Evolutionary conservation across 129 eudicot species (phyloP).

Genomic region (Lactuca sativa): DNA sequence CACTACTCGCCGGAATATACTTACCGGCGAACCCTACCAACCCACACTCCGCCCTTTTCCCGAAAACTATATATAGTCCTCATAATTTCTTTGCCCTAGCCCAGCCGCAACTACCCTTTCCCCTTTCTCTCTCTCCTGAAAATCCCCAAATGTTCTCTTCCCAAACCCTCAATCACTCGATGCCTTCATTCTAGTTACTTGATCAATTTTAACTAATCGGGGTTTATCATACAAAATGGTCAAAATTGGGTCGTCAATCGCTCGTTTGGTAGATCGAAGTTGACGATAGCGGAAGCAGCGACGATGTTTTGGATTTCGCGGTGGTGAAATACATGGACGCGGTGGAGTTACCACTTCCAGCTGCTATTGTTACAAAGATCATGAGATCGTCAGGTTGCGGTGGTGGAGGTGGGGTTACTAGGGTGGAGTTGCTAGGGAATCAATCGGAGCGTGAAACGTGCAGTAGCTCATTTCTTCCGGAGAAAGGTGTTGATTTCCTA

Average conservation of each 20-base stretch:
- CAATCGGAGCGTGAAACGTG: conserved; percentile 36
- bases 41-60: conserved; percentile 52
- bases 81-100: conserved; percentile 65
- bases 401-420: conserved; percentile 47
- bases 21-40: conserved; percentile 35
- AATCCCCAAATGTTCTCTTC: conserved; percentile 21
- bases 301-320: conserved; percentile 24
- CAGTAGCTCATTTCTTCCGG: conserved; percentile 33
- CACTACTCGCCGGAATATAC: conserved; percentile 52
- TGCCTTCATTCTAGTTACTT: conserved; percentile 10
- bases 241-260: conserved; percentile 19
- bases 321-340: conserved; percentile 46
- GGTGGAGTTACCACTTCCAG: conserved; percentile 54
- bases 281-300: conserved; percentile 11
- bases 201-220: conserved; percentile 26
- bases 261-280: conserved; percentile 13
- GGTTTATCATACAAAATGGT: conserved; percentile 20
- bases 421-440: conserved; percentile 35
- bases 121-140: conserved; percentile 19
- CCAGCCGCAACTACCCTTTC: conserved; percentile 64
- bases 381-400: conserved; percentile 88
- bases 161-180: conserved; percentile 21
- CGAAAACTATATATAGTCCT: conserved; percentile 89
- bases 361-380: conserved; percentile 47
- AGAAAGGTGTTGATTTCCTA: conserved; percentile 48